Evolutionary conservation across 108 stramenopile species (phyloP).

Genomic region (Fragilaria radians): DNA sequence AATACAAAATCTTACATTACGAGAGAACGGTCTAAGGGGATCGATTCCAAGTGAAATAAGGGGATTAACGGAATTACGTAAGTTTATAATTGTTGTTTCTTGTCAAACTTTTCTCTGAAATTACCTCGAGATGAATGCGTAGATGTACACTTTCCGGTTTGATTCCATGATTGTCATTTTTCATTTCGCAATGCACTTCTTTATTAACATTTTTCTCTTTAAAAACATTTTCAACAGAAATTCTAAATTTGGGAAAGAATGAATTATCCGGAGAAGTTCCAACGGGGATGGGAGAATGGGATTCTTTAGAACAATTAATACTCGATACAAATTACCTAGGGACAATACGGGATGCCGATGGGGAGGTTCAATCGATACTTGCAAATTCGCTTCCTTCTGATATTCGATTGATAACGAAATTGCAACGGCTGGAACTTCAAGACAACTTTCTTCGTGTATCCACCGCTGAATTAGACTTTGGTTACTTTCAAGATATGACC

Average conservation of each 20-base stretch:
- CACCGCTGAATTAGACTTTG: not conserved
- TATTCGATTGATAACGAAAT: slow-evolving; percentile 30
- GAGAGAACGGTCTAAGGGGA: slow-evolving; percentile 32
- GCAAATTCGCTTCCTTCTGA: slow-evolving; percentile 46
- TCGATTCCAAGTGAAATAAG: slow-evolving; percentile 20
- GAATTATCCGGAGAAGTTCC: not conserved
- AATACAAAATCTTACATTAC: not conserved
- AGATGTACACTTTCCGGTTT: too few species aligned
- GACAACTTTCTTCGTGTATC: slow-evolving; percentile 23
- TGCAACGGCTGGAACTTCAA: slow-evolving; percentile 39
- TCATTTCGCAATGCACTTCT: too few species aligned
- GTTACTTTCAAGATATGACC: not conserved
- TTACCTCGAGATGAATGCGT: too few species aligned
- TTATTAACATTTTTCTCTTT: too few species aligned
- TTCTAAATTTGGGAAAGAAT: not conserved
- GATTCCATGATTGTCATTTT: too few species aligned
- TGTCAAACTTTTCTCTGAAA: too few species aligned
- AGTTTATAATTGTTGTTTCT: not conserved
- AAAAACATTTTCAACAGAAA: not conserved
- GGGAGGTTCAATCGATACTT: slow-evolving; percentile 1
- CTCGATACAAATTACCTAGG: not conserved
- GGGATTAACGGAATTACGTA: slow-evolving; percentile 18
- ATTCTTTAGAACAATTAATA: not conserved
- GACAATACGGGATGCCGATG: not conserved
- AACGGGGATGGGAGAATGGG: not conserved